These are phyloP conservation scores for Tuber aestivum DNA, from an alignment of 495 filamentous ascomycete species.

Conservation along the genomic window DNA sequence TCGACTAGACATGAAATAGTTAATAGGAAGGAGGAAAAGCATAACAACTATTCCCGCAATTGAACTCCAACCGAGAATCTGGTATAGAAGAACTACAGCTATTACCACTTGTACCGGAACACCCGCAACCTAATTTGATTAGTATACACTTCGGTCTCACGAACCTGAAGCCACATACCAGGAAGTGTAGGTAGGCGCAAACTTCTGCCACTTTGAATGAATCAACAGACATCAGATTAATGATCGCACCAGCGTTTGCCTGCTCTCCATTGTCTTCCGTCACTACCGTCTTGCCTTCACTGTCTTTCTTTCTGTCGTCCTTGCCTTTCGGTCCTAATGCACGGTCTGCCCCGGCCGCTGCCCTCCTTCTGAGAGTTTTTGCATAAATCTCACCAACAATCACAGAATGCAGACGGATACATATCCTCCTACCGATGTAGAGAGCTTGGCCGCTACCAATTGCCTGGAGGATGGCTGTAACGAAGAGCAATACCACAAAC, in stretches of 20 bases:
- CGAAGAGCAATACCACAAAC: slow-evolving; percentile 82
- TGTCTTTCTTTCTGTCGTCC: slow-evolving; percentile 43
- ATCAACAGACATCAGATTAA: slow-evolving; percentile 98
- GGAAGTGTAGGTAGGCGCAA: slow-evolving; percentile 83
- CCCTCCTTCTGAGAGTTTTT: slow-evolving; percentile 90
- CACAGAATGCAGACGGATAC: slow-evolving; percentile 84
- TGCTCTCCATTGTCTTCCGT: slow-evolving; percentile 56
- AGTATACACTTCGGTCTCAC: background rate
- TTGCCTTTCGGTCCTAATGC: slow-evolving; percentile 54
- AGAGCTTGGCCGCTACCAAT: slow-evolving; percentile 80
- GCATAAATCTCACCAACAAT: slow-evolving; percentile 97
- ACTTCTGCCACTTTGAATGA: slow-evolving; percentile 97
- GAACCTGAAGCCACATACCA: slow-evolving; percentile 46
- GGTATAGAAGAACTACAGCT: slow-evolving; percentile 70
- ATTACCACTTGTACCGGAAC: slow-evolving; percentile 78
- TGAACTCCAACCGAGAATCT: slow-evolving; percentile 84
- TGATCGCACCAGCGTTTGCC: slow-evolving; percentile 90
- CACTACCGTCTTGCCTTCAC: slow-evolving; percentile 44
- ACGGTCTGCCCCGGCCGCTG: slow-evolving; percentile 66
- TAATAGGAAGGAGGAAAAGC: slow-evolving; percentile 79
- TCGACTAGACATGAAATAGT: slow-evolving; percentile 73
- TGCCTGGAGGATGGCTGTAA: slow-evolving; percentile 69
- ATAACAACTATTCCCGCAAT: slow-evolving; percentile 93
- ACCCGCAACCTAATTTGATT: slow-evolving; percentile 49
- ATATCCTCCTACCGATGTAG: slow-evolving; percentile 88